Percentiles rank a stretch among this genome's conserved stretches.
Evolutionary conservation across 176 grass and related monocot genomes (phyloP).

Genomic region (Oryza australiensis): DNA sequence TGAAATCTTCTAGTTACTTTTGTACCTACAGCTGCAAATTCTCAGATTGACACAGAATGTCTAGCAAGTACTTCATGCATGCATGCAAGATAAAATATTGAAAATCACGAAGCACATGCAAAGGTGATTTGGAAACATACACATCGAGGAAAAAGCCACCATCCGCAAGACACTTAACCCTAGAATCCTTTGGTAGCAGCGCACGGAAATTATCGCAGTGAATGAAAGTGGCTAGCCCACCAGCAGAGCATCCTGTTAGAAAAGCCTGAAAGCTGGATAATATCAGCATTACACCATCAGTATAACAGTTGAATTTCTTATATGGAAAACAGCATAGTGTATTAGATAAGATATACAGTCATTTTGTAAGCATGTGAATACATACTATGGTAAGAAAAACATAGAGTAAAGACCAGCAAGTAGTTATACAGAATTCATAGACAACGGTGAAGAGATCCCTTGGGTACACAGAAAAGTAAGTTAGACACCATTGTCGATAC

Average conservation of each 20-base stretch:
- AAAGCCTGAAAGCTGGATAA: constrained; percentile 77
- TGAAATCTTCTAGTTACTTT: background rate
- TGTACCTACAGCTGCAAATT: background rate
- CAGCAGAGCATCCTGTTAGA: constrained; percentile 89
- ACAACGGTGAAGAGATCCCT: background rate
- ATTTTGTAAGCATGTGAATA: constrained; percentile 9
- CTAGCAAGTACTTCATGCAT: background rate
- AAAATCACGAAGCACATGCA: background rate
- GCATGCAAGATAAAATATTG: background rate
- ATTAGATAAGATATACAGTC: background rate
- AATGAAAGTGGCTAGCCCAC: constrained; percentile 81
- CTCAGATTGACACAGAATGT: background rate
- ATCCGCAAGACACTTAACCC: constrained; percentile 81
- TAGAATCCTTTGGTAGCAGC: constrained; percentile 55
- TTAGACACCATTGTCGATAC: background rate
- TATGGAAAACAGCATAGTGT: background rate
- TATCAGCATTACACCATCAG: constrained; percentile 44
- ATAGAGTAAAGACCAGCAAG: background rate
- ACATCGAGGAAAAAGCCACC: constrained; percentile 87
- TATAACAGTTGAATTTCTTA: constrained; percentile 29
- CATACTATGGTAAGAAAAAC: background rate
- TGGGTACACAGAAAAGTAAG: background rate
- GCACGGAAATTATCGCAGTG: constrained; percentile 79
- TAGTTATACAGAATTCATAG: background rate
- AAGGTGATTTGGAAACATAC: constrained; percentile 48